Evolutionary conservation across 805 yeast species (phyloP).

Genomic region (Candida broadrunensis): DNA sequence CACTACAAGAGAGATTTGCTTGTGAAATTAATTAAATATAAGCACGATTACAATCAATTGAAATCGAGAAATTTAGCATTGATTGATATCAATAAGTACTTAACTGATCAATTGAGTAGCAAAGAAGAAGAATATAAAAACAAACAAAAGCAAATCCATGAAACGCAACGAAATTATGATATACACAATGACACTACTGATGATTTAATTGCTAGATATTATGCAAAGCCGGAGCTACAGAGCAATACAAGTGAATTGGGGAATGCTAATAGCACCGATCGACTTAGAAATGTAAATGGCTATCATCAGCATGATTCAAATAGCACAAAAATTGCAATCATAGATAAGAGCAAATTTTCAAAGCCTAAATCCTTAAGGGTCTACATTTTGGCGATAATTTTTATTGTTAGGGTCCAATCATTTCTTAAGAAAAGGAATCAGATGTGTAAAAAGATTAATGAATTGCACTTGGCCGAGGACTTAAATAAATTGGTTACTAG

Average conservation of each 20-base stretch:
- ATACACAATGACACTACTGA: background rate
- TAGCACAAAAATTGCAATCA: too few species aligned
- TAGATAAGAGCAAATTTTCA: too few species aligned
- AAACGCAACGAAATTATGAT: background rate
- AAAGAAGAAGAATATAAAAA: background rate
- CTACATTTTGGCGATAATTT: slow-evolving; percentile 11
- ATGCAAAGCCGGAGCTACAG: background rate
- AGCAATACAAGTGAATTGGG: too few species aligned
- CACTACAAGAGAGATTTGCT: background rate
- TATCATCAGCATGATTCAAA: too few species aligned
- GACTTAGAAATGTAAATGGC: too few species aligned
- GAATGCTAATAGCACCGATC: too few species aligned
- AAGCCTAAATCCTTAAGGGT: slow-evolving; percentile 4
- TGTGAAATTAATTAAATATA: background rate
- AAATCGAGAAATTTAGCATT: background rate
- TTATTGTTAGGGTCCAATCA: slow-evolving; percentile 8
- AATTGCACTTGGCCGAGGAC: background rate
- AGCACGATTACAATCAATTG: slow-evolving; percentile 1
- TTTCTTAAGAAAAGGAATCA: slow-evolving; percentile 2
- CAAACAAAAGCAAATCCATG: background rate
- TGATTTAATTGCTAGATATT: background rate
- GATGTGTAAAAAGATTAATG: background rate
- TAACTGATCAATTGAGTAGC: background rate
- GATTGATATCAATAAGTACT: background rate
- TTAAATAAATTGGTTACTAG: background rate